phyloP scores from a whole-genome alignment of 495 filamentous ascomycete genomes.

The Lasiosphaeris hirsuta region DNA sequence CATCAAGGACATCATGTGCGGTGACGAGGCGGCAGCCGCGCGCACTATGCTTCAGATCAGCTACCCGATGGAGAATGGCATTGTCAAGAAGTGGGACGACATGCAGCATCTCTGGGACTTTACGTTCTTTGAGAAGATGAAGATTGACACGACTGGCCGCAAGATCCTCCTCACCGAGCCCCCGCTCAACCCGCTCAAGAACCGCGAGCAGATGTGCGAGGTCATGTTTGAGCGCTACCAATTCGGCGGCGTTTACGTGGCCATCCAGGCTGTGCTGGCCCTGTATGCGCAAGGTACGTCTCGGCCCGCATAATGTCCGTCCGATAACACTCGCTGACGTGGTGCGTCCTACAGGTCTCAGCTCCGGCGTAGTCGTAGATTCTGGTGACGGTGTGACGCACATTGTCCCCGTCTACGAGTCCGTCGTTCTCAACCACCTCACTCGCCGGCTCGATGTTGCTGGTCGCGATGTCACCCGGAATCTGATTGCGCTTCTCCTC shows the following conservation, averaged over 20 bases:
- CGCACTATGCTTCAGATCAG: conserved; percentile 96
- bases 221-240: conserved; percentile 98
- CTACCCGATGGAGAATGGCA: conserved; percentile 99
- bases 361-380: conserved; percentile 94
- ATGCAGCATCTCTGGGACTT: conserved; percentile 99
- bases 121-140: conserved; percentile 95
- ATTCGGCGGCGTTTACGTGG: conserved; percentile 97
- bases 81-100: conserved; percentile 99
- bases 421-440: conserved; percentile 94
- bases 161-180: conserved; percentile 99
- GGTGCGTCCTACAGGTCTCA: conserved; percentile 63
- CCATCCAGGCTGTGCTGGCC: conserved; percentile 95
- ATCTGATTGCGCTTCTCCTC: conserved; percentile 92
- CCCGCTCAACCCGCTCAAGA: conserved; percentile 94
- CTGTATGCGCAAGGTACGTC: conserved; percentile 88
- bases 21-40: conserved; percentile 94
- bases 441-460: conserved; percentile 91
- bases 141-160: conserved; percentile 81
- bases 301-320: background rate
- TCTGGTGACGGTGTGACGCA: conserved; percentile 98
- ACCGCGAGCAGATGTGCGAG: conserved; percentile 94
- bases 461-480: conserved; percentile 93
- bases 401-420: conserved; percentile 97
- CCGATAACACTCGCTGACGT: background rate
- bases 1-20: conserved; percentile 99